These are phyloP conservation scores for Stylosanthes scabra DNA, from an alignment of 331 rosid species.

Conservation along the genomic window DNA sequence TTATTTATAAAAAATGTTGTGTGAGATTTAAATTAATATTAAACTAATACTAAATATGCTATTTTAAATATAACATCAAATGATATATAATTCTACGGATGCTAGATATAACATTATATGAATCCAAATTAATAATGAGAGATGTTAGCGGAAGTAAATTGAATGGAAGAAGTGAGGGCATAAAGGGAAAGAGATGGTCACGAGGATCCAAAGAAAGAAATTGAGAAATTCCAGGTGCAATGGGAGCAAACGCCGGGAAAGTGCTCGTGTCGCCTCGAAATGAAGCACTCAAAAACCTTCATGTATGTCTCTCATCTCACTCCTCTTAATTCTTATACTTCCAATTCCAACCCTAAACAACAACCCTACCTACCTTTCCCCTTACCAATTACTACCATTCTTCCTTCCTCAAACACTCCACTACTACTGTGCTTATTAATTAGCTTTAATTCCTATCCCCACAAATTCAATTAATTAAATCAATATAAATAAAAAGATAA, in stretches of 20 bases:
- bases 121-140: too few species aligned
- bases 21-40: too few species aligned
- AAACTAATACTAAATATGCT: too few species aligned
- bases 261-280: slow-evolving; percentile 83
- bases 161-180: slow-evolving; percentile 40
- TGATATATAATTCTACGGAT: too few species aligned
- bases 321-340: too few species aligned
- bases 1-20: too few species aligned
- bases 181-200: slow-evolving; percentile 40
- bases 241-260: slow-evolving; percentile 79
- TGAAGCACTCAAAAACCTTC: slow-evolving; percentile 44
- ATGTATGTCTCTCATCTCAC: not conserved
- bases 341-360: too few species aligned
- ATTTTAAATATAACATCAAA: too few species aligned
- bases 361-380: not conserved
- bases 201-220: slow-evolving; percentile 47
- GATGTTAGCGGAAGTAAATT: not conserved
- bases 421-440: not conserved
- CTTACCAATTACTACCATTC: slow-evolving; percentile 29
- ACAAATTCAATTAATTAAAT: too few species aligned
- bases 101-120: too few species aligned
- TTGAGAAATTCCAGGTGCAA: slow-evolving; percentile 52
- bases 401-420: slow-evolving; percentile 21
- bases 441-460: not conserved
- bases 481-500: too few species aligned